Base-by-base conservation (phyloP, 2,329 filamentous ascomycete genomes). In the Botrytis squamosa region DNA sequence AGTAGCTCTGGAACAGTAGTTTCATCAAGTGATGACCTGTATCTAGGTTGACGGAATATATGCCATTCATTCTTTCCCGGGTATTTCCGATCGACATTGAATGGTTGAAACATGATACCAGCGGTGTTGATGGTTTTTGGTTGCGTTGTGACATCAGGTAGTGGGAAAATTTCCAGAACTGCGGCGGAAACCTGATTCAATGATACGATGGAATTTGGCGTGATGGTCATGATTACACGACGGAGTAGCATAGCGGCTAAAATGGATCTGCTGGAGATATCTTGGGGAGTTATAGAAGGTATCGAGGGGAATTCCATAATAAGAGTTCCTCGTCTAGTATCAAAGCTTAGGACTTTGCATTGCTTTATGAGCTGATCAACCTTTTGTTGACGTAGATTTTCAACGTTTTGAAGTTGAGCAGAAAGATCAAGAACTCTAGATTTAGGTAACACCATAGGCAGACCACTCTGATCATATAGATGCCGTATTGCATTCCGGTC, bases 401-500 rank as follows among this genome's bases (percentile, higher is more conserved):
- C 77, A 0, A 84, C 82, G 10, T 84, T 85, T 20, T 77, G 78
- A 64, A 88, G 87, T 46, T 85, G 85, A 25, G 84, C 80, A 1
- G 91, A 85, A 69, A 97, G 83, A 0, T 83, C 82, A 2, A 95
- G 82, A 8, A 98, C 85, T 0, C 89, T 85, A 0, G 87, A 84
- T 72, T 90, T 89, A 75, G 88, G 88, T 3, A 98, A 83, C 0
- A 94, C 93, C 16, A 81, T 81, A 0, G 96, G 95, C 6, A 98
- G 83, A 4, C 81, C 79, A 74, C 90, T 83, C 7, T 86, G 82
- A 40, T 85, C 83, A 33, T 88, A 85, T 62, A 97, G 81, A 80
- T 92, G 84, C 46, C 95, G 89, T 55, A 98, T 85, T 0, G 95
- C 90, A 79, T 99, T 99, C 55, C 96, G 89, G 63, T 87, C 83